Conservation (phyloP, 2,329 filamentous ascomycete species). For the Fusarium guadeloupense region DNA sequence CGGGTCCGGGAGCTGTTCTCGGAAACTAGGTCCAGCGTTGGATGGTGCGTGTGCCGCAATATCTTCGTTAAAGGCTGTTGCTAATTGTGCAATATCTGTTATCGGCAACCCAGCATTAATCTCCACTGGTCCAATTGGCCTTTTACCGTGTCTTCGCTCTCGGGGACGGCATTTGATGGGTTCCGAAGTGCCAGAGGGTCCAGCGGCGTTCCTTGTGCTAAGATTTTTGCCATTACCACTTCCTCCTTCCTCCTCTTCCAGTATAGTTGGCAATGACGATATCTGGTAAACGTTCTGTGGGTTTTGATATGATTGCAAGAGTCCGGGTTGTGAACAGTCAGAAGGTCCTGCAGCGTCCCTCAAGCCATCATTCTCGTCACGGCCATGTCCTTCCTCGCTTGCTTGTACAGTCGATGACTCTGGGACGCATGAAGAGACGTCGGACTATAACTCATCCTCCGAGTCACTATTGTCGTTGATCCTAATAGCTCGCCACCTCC, state of each 20-base stretch:
- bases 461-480: constrained; percentile 80
- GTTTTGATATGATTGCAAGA: no score
- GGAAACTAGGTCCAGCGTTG: background rate
- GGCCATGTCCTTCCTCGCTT: background rate
- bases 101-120: background rate
- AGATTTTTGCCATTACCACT: no score
- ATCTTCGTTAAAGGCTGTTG: background rate
- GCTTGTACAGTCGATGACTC: background rate
- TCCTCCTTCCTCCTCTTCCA: no score
- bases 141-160: background rate
- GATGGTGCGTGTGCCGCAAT: background rate
- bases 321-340: background rate
- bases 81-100: background rate
- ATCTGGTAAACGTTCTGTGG: no score
- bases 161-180: no score
- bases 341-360: background rate
- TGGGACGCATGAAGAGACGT: constrained; percentile 1
- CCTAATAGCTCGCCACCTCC: constrained; percentile 79
- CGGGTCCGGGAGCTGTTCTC: background rate
- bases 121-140: background rate
- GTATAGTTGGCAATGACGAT: no score
- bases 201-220: no score
- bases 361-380: background rate
- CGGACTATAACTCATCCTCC: constrained; percentile 67
- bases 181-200: no score